Percentiles rank a stretch among this genome's conserved stretches.
Evolutionary conservation across 176 grass and related monocot genomes (phyloP).

Genomic region (Raddia guianensis): DNA sequence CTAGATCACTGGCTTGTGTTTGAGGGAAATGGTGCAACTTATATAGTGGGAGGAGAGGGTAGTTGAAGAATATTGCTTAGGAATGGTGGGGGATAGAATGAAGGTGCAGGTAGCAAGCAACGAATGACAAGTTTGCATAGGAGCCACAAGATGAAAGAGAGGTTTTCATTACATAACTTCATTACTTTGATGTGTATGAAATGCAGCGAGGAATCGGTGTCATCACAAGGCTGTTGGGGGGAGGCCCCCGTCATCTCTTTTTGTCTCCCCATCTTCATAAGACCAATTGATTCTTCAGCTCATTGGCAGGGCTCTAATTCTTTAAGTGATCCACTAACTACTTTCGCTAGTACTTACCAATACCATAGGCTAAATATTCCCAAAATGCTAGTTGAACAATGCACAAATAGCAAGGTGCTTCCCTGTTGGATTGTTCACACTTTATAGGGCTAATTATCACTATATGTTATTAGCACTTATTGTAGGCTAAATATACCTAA

Average conservation of each 20-base stretch:
- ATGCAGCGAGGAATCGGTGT: conserved; percentile 34
- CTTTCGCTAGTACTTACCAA: conserved; percentile 24
- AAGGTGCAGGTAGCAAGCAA: conserved; percentile 1
- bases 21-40: conserved; percentile 52
- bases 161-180: conserved; percentile 14
- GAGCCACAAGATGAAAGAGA: conserved; percentile 45
- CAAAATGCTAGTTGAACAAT: conserved; percentile 25
- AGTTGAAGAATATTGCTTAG: conserved; percentile 57
- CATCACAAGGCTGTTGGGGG: conserved; percentile 23
- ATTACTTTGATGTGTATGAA: conserved; percentile 28
- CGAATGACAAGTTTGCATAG: conserved; percentile 40
- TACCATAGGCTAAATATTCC: conserved; percentile 39
- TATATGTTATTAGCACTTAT: not conserved
- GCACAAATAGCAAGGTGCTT: conserved; percentile 1
- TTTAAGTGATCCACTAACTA: conserved; percentile 16
- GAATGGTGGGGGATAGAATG: conserved; percentile 21
- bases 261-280: conserved; percentile 5
- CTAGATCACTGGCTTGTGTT: conserved; percentile 25
- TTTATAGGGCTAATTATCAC: not conserved
- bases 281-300: conserved; percentile 28
- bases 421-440: not conserved
- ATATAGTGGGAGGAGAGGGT: conserved; percentile 51
- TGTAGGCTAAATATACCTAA: conserved; percentile 1
- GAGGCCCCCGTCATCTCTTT: conserved; percentile 27
- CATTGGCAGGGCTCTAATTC: conserved; percentile 30